Evolutionary conservation across 2,329 filamentous ascomycete genomes (phyloP).

Genomic region (Chaetomium sp.): DNA sequence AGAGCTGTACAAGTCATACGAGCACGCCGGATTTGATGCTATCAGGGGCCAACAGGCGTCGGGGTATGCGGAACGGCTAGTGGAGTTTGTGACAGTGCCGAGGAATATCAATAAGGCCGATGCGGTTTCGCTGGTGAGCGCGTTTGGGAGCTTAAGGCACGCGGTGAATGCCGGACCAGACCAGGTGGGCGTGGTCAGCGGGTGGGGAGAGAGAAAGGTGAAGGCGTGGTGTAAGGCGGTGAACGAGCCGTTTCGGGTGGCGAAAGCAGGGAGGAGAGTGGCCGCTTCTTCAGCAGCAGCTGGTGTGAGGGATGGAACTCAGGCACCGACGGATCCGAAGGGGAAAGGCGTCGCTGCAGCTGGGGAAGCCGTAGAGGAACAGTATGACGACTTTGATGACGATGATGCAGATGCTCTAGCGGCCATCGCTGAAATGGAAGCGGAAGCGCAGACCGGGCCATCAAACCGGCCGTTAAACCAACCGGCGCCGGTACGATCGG

Average conservation of each 20-base stretch:
- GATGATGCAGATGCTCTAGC: conserved; percentile 40
- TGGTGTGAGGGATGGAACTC: conserved; percentile 1
- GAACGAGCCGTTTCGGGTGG: conserved; percentile 75
- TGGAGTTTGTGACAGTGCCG: conserved; percentile 89
- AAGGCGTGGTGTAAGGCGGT: conserved; percentile 77
- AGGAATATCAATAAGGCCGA: conserved; percentile 91
- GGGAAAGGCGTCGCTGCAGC: background rate
- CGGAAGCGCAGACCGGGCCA: conserved; percentile 32
- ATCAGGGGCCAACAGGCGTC: conserved; percentile 82
- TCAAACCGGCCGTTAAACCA: conserved; percentile 29
- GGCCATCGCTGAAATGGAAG: conserved; percentile 42
- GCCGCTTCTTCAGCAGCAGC: conserved; percentile 1
- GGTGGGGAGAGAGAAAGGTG: conserved; percentile 95
- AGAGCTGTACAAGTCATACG: conserved; percentile 90
- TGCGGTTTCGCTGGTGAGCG: conserved; percentile 80
- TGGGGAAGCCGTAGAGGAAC: background rate
- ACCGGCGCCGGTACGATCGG: conserved; percentile 4
- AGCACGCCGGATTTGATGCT: conserved; percentile 71
- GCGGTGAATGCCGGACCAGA: conserved; percentile 85
- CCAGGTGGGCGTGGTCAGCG: conserved; percentile 74
- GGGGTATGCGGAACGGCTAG: conserved; percentile 76
- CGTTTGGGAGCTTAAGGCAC: conserved; percentile 81
- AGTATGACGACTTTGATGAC: conserved; percentile 28
- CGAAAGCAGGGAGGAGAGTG: conserved; percentile 55
- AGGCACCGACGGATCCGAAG: background rate